Evolutionary conservation across 148 eudicot genomes (phyloP).

Genomic region (Chenopodium berlandieri): DNA sequence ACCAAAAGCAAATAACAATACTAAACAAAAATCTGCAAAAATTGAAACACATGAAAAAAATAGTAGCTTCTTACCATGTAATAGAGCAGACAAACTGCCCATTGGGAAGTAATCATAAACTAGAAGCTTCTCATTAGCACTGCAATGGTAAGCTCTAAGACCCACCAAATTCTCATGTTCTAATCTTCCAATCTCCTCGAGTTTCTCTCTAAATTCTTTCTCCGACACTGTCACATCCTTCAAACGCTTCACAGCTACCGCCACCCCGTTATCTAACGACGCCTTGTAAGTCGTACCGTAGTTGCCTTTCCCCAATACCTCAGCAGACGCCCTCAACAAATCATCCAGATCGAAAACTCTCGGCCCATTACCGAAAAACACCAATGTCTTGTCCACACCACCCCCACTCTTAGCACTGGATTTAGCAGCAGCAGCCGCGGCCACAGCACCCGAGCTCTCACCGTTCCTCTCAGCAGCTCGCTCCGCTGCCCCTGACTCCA

Average conservation of each 20-base stretch:
- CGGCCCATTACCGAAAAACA: conserved; percentile 48
- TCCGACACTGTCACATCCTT: conserved; percentile 66
- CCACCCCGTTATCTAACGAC: conserved; percentile 51
- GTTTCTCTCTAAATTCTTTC: conserved; percentile 62
- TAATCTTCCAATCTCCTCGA: conserved; percentile 72
- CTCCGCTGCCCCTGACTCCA: conserved; percentile 28
- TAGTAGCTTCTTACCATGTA: conserved; percentile 60
- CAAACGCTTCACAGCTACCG: conserved; percentile 81
- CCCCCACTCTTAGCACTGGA: conserved; percentile 22
- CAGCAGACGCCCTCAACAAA: conserved; percentile 82
- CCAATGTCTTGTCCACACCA: conserved; percentile 48
- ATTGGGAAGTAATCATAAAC: conserved; percentile 85
- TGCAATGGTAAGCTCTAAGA: conserved; percentile 73
- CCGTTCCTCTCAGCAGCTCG: conserved; percentile 12
- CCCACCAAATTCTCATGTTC: conserved; percentile 74
- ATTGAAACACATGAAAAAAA: not conserved
- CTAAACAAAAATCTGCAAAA: not conserved
- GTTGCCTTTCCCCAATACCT: conserved; percentile 93
- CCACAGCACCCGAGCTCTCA: not conserved
- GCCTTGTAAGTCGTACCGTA: conserved; percentile 96
- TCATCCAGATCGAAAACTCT: conserved; percentile 72
- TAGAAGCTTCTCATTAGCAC: conserved; percentile 73
- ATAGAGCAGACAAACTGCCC: conserved; percentile 94
- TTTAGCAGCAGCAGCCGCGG: not conserved
- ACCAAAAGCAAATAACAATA: conserved; percentile 1